Percentiles rank a stretch among this genome's conserved stretches.
Conservation (phyloP, 495 filamentous ascomycete species). For the Saxophila tyrrhenica region DNA sequence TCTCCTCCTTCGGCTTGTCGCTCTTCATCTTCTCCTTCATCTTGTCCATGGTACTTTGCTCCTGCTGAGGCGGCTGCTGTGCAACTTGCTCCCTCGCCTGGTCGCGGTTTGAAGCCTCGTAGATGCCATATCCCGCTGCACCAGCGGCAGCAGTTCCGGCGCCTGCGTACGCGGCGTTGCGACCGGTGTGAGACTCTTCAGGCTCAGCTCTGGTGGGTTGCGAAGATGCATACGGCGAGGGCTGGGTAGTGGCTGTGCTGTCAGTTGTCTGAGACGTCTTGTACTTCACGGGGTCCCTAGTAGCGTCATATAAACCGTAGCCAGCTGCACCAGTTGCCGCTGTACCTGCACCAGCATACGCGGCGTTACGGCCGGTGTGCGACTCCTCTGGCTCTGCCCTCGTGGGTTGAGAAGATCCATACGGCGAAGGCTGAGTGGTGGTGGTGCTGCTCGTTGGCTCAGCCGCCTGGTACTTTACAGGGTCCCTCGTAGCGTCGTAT, state of each 20-base stretch:
- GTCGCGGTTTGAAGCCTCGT: conserved; percentile 1
- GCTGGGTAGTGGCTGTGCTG: no score
- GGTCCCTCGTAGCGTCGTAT: conserved; percentile 14
- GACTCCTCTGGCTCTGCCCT: conserved; percentile 6
- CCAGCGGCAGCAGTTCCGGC: conserved; percentile 8
- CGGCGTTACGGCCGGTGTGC: conserved; percentile 25
- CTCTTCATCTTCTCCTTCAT: not conserved
- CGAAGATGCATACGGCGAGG: not conserved
- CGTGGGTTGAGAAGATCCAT: not conserved
- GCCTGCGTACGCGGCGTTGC: conserved; percentile 20
- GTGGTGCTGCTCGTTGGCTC: conserved; percentile 1
- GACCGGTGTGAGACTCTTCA: conserved; percentile 17
- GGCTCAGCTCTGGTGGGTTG: not conserved
- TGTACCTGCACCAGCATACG: conserved; percentile 13
- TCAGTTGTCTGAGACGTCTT: no score
- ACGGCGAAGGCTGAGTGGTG: conserved; percentile 12
- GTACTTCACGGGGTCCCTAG: no score
- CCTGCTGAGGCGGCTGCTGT: not conserved
- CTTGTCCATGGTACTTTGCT: not conserved
- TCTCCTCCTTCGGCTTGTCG: not conserved
- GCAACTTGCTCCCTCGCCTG: not conserved
- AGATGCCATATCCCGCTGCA: conserved; percentile 2
- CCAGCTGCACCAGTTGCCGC: conserved; percentile 16
- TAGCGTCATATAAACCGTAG: conserved; percentile 8
- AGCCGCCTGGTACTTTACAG: not conserved